Evolutionary conservation across 2,329 filamentous ascomycete genomes (phyloP).

Genomic region (Neopestalotiopsis rosae): DNA sequence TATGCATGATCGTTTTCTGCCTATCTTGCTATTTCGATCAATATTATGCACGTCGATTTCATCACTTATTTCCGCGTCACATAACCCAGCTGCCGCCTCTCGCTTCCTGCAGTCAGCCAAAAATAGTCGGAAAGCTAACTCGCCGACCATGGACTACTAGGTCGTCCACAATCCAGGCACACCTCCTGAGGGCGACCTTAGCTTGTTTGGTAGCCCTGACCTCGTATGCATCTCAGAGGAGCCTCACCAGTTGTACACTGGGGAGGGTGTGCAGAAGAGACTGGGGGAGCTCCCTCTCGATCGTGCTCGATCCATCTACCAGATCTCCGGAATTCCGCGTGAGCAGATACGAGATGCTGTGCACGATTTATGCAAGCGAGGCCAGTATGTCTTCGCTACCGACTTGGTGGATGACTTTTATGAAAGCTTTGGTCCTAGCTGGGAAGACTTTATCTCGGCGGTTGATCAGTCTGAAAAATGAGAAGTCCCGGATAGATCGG

Average conservation of each 20-base stretch:
- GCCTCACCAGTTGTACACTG: not conserved
- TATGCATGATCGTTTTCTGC: not conserved
- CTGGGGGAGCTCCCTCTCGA: not conserved
- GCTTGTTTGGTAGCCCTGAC: slow-evolving; percentile 6
- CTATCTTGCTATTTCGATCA: not conserved
- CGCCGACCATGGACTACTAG: not conserved
- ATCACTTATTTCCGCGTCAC: not conserved
- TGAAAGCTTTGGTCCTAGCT: slow-evolving; percentile 13
- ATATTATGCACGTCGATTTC: not conserved
- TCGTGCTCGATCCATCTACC: slow-evolving; percentile 7
- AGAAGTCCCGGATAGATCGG: not conserved
- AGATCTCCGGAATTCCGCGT: slow-evolving; percentile 10
- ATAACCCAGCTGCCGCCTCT: not conserved
- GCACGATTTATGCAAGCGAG: slow-evolving; percentile 8
- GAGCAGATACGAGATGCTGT: not conserved
- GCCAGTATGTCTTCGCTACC: slow-evolving; percentile 13
- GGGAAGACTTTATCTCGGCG: slow-evolving; percentile 5
- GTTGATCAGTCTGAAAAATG: not conserved
- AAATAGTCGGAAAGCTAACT: slow-evolving; percentile 1
- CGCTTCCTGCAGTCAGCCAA: not conserved
- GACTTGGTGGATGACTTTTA: slow-evolving; percentile 15
- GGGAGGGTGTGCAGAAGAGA: slow-evolving; percentile 10
- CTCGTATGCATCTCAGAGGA: slow-evolving; percentile 12
- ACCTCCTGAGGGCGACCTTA: slow-evolving; percentile 6
- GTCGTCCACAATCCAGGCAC: slow-evolving; percentile 14